Evolutionary conservation across 1,139 yeast genomes (phyloP).

Genomic region (Sugiyamaella xylanicola): DNA sequence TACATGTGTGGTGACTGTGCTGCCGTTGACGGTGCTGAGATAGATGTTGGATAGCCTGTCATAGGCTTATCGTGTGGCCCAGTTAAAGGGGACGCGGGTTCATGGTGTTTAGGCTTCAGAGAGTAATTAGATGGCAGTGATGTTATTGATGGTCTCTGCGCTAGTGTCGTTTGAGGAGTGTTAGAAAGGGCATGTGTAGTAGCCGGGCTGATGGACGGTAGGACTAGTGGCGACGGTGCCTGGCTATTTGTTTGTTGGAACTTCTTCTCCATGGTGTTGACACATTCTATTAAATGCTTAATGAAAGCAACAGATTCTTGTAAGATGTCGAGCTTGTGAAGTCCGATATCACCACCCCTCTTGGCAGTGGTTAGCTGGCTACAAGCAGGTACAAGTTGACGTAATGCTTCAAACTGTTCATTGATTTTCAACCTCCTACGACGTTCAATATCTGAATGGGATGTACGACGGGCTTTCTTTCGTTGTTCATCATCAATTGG

Average conservation of each 20-base stretch:
- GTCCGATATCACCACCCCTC: conserved; percentile 52
- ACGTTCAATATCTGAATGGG: conserved; percentile 80
- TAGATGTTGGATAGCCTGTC: background rate
- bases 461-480: conserved; percentile 53
- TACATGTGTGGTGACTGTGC: conserved; percentile 12
- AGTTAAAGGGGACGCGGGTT: conserved; percentile 12
- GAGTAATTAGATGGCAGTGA: conserved; percentile 12
- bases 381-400: conserved; percentile 79
- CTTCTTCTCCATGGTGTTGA: conserved; percentile 30
- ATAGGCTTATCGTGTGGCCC: conserved; percentile 15
- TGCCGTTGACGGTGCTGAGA: conserved; percentile 11
- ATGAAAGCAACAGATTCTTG: conserved; percentile 83
- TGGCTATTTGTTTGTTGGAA: conserved; percentile 13
- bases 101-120: conserved; percentile 8
- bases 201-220: conserved; percentile 6
- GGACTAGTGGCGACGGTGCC: conserved; percentile 14
- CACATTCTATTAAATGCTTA: conserved; percentile 56
- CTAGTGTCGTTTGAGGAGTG: background rate
- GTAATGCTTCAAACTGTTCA: conserved; percentile 79
- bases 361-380: conserved; percentile 46
- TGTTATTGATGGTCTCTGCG: conserved; percentile 5
- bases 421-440: conserved; percentile 77
- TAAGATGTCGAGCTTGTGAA: conserved; percentile 77
- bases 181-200: background rate
- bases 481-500: conserved; percentile 27